Percentiles rank a stretch among this genome's conserved stretches.
Conservation (phyloP, 352 stramenopile genomes). For the Phytopythium aichiense region DNA sequence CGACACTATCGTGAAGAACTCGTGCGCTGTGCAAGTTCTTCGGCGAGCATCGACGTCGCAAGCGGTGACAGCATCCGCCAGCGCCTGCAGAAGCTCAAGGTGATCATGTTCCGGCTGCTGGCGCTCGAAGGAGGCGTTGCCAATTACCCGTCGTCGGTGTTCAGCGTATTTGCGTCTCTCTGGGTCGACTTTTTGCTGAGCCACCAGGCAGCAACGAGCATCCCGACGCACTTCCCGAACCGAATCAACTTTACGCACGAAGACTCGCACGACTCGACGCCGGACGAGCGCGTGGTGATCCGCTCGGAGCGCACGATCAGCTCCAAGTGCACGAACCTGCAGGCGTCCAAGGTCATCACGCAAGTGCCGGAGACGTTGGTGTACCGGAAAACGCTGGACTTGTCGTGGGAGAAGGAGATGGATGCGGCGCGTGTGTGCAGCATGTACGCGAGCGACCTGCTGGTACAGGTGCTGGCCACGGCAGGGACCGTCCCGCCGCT, state of each 20-base stretch:
- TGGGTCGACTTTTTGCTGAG: conserved; percentile 67
- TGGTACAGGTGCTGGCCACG: conserved; percentile 39
- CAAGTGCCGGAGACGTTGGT: conserved; percentile 44
- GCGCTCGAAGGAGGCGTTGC: conserved; percentile 53
- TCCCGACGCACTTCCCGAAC: conserved; percentile 70
- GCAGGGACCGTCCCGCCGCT: conserved; percentile 12
- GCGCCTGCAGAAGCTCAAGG: conserved; percentile 41
- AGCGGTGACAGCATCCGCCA: conserved; percentile 6
- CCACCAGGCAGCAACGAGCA: conserved; percentile 53
- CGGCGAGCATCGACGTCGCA: conserved; percentile 5
- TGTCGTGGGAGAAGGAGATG: conserved; percentile 68
- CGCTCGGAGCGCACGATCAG: conserved; percentile 74
- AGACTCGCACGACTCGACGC: conserved; percentile 6
- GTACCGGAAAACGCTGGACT: conserved; percentile 74
- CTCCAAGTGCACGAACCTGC: conserved; percentile 78
- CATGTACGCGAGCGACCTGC: conserved; percentile 48
- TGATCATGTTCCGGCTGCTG: conserved; percentile 48
- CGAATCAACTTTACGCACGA: conserved; percentile 22
- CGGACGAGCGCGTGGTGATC: conserved; percentile 43
- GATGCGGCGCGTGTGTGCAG: conserved; percentile 51
- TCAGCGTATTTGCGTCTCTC: conserved; percentile 56
- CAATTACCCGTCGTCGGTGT: conserved; percentile 66
- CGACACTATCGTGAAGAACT: conserved; percentile 40
- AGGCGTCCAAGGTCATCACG: conserved; percentile 74
- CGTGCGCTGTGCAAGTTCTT: conserved; percentile 16